Percentiles rank a stretch among this genome's conserved stretches.
These are phyloP conservation scores for Penicillium decumbens DNA, from an alignment of 2,329 filamentous ascomycete species.

Conservation along the genomic window DNA sequence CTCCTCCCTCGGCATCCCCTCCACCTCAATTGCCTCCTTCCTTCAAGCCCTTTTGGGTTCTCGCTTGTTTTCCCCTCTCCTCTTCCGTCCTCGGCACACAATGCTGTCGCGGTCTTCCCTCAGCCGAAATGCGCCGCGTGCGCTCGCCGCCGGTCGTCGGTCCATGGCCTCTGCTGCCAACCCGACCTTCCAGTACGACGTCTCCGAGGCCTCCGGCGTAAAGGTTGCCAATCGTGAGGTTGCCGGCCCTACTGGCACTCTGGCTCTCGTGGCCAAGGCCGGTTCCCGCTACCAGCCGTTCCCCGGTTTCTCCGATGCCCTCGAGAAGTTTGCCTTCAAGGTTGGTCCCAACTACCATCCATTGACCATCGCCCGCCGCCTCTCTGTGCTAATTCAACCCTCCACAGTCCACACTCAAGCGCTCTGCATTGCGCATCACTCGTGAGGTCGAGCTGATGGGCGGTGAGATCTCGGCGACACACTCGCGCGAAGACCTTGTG, in stretches of 20 bases:
- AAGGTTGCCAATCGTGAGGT: constrained; percentile 91
- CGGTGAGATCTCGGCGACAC: constrained; percentile 78
- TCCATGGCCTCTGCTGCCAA: constrained; percentile 61
- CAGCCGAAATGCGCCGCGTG: constrained; percentile 57
- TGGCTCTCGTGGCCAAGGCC: constrained; percentile 88
- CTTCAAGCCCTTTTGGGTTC: constrained; percentile 37
- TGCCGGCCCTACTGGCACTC: constrained; percentile 79
- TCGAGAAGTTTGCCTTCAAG: constrained; percentile 98
- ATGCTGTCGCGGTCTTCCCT: constrained; percentile 67
- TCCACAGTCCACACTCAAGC: constrained; percentile 72
- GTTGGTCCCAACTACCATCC: constrained; percentile 47
- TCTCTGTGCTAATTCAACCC: constrained; percentile 11
- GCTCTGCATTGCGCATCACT: constrained; percentile 86
- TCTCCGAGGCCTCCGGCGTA: constrained; percentile 77
- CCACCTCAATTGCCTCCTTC: constrained; percentile 25
- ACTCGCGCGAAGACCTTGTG: constrained; percentile 89
- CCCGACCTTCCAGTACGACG: constrained; percentile 81
- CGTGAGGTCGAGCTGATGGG: constrained; percentile 94
- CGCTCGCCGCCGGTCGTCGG: constrained; percentile 55
- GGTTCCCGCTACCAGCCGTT: constrained; percentile 88
- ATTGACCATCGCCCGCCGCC: constrained; percentile 15
- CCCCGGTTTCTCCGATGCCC: constrained; percentile 81
- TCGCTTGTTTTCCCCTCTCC: constrained; percentile 24
- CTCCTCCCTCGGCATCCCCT: constrained; percentile 24
- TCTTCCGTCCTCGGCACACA: constrained; percentile 49